A percentile compares a stretch with the other conserved stretches of the same genome.
phyloP scores from a whole-genome alignment of 495 filamentous ascomycete genomes.

The Penicillium lagena region DNA sequence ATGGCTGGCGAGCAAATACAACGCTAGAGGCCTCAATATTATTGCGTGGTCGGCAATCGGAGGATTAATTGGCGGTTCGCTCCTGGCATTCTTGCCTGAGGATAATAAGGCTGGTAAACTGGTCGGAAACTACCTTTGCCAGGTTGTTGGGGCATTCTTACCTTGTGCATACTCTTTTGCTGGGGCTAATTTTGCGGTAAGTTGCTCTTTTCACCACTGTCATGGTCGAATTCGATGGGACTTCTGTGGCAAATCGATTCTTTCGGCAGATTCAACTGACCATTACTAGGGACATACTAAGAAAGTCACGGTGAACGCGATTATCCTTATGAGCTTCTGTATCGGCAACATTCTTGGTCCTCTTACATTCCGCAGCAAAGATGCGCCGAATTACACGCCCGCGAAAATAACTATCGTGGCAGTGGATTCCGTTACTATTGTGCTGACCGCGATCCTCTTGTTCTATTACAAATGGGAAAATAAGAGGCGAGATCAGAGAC shows the following conservation, averaged over 20 bases:
- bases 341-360: conserved; percentile 49
- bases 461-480: conserved; percentile 52
- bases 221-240: too few relatives aligned
- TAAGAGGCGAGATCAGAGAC: conserved; percentile 15
- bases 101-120: conserved; percentile 9
- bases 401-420: conserved; percentile 53
- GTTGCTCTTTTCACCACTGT: too few relatives aligned
- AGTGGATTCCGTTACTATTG: conserved; percentile 30
- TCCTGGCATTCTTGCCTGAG: too few relatives aligned
- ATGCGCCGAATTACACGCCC: conserved; percentile 49
- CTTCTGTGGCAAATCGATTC: too few relatives aligned
- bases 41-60: too few relatives aligned
- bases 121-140: conserved; percentile 45
- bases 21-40: too few relatives aligned
- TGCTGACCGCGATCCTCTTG: conserved; percentile 33
- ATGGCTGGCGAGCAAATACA: too few relatives aligned
- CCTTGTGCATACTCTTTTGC: too few relatives aligned
- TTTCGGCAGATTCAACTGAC: too few relatives aligned
- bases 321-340: conserved; percentile 54
- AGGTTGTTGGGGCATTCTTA: too few relatives aligned
- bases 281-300: conserved; percentile 19
- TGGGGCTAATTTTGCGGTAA: too few relatives aligned
- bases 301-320: conserved; percentile 56
- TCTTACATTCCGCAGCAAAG: conserved; percentile 42
- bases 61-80: too few relatives aligned